phyloP scores from a whole-genome alignment of 805 yeast genomes.

The Zygosaccharomyces rouxii region DNA sequence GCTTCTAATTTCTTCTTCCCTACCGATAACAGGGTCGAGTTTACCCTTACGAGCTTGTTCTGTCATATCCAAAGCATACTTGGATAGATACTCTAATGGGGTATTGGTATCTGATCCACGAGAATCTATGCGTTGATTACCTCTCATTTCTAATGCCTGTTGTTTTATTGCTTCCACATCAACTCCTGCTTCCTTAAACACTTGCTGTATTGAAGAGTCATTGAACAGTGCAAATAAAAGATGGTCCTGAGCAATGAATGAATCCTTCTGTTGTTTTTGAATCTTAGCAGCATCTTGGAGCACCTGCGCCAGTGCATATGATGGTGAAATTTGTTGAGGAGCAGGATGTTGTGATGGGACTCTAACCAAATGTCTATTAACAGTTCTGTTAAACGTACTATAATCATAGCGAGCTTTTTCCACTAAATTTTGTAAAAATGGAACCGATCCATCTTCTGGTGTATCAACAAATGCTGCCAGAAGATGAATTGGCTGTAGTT shows the following conservation, averaged over 20 bases:
- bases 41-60: conserved; percentile 91
- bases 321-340: conserved; percentile 73
- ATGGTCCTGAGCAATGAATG: conserved; percentile 92
- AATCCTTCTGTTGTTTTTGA: conserved; percentile 83
- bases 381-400: conserved; percentile 69
- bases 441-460: conserved; percentile 48
- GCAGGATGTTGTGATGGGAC: conserved; percentile 88
- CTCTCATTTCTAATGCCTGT: conserved; percentile 78
- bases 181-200: conserved; percentile 69
- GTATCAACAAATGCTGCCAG: conserved; percentile 83
- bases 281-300: conserved; percentile 70
- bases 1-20: conserved; percentile 96
- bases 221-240: conserved; percentile 78
- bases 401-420: conserved; percentile 89
- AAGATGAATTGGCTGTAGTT: conserved; percentile 81
- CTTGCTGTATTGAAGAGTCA: conserved; percentile 61
- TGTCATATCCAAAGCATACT: conserved; percentile 92
- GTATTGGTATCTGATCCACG: conserved; percentile 90
- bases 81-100: conserved; percentile 74
- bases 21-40: conserved; percentile 96
- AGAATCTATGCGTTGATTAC: conserved; percentile 86
- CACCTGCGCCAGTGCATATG: conserved; percentile 72
- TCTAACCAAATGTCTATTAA: conserved; percentile 76
- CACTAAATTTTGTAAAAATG: conserved; percentile 73
- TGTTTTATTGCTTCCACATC: conserved; percentile 68